Base-by-base conservation (phyloP, 805 yeast genomes). In the Middelhovenomyces tepae region DNA sequence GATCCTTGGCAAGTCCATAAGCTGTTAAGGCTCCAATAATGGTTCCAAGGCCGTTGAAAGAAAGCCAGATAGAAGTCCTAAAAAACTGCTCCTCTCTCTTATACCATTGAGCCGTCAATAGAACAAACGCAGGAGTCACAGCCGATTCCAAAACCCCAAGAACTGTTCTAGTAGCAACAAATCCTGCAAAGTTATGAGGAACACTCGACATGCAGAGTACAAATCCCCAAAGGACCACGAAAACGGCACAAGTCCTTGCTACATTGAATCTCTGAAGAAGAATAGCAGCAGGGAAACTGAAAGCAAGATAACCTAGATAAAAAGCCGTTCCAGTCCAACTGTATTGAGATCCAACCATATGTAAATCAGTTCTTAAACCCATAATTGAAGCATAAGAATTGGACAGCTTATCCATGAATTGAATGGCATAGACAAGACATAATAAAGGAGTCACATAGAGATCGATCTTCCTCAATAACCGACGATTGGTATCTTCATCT, bases 191-290 rank as follows among this genome's bases (percentile, higher is more conserved):
- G 20, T 48, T 55, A 24, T 61, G 48, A 2, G 76, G 67, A 2
- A 66, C 69, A 13, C 4, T 25, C 27, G 1, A 79, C 65, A 40
- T 69, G 73, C 70, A 60, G 22, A 75, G 53, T n/a, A 74, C 51
- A 19, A 51, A 45, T 15, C 85, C 85, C 86, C 87, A 79, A 0
- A 70, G 27, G n/a, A 74, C 46, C 24, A 78, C 65, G 38, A 67
- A 65, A 1, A 53, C 39, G 7, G 71, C 58, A 3, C 69, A 60
- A 3, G 73, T 54, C 42, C 70, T 73, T 4, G 75, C 65, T 41
- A 78, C 62, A 2, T 78, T 79, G 32, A 73, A 67, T 34, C 60
- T 62, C 51, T 79, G 86, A 16, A 75, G 47, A 1, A 65, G 31
- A 30, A 57, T 47, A 7, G 62, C 51, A 2, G 69, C 64, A 4